phyloP scores from a whole-genome alignment of 2,329 filamentous ascomycete genomes.

The Mycosphaerella arachidis region DNA sequence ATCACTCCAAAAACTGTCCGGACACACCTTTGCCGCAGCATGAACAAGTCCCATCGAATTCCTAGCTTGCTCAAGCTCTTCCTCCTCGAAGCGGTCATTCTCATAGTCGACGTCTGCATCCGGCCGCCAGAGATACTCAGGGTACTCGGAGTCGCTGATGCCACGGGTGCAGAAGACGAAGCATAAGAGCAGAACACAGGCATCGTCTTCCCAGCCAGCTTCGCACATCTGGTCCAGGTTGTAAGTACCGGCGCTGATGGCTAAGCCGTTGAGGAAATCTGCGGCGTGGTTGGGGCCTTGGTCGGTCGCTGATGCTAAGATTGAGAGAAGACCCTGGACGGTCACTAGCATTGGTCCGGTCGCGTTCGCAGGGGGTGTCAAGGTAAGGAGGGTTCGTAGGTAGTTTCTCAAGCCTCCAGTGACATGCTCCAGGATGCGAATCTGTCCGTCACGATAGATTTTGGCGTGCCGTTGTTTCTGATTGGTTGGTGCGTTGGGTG shows the following conservation, averaged over 20 bases:
- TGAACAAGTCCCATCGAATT: constrained; percentile 2
- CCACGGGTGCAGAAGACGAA: constrained; percentile 11
- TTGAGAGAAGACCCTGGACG: constrained; percentile 27
- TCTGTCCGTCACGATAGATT: constrained; percentile 42
- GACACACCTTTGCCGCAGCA: background rate
- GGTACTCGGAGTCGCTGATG: background rate
- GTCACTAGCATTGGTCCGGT: constrained; percentile 25
- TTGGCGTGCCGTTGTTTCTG: constrained; percentile 38
- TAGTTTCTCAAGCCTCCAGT: constrained; percentile 27
- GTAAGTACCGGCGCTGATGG: constrained; percentile 26
- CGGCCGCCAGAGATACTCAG: constrained; percentile 3
- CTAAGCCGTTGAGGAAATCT: constrained; percentile 32
- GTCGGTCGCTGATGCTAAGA: constrained; percentile 49
- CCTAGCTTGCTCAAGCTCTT: constrained; percentile 2
- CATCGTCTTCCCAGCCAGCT: constrained; percentile 36
- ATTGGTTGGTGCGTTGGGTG: constrained; percentile 30
- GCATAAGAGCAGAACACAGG: constrained; percentile 34
- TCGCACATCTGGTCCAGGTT: constrained; percentile 29
- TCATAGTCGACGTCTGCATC: background rate
- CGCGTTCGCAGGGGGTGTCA: constrained; percentile 4
- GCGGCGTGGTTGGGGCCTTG: constrained; percentile 11
- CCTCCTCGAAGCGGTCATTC: background rate
- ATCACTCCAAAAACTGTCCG: constrained; percentile 8
- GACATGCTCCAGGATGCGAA: constrained; percentile 28
- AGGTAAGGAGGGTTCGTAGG: constrained; percentile 23